Percentiles rank a stretch among this genome's conserved stretches.
Conservation (phyloP, 2,329 filamentous ascomycete genomes). For the Teratosphaeria destructans region DNA sequence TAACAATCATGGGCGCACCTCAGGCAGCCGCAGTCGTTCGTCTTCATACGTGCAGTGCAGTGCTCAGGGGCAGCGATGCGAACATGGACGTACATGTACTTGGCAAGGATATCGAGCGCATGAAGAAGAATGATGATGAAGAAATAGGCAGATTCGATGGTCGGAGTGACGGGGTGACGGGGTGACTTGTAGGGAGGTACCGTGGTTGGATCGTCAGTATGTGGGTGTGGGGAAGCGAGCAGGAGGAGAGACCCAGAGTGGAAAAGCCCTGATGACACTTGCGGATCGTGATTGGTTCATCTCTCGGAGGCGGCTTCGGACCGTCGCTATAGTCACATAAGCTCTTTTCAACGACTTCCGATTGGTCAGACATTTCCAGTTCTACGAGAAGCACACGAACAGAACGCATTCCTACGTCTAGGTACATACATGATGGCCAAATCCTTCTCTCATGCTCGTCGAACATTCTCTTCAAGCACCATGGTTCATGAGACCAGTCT, state of each 20-base stretch:
- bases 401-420: too few species aligned
- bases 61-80: neutral
- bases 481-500: neutral
- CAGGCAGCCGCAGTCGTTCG: neutral
- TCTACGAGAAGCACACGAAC: neutral
- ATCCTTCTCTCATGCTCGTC: too few species aligned
- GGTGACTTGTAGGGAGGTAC: neutral
- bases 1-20: neutral
- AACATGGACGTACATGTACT: neutral
- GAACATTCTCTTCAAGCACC: neutral
- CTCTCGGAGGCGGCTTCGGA: neutral
- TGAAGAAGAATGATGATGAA: neutral
- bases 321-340: neutral
- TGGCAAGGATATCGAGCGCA: neutral
- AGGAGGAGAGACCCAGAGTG: neutral
- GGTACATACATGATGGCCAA: too few species aligned
- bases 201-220: neutral
- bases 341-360: neutral
- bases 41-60: neutral
- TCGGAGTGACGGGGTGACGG: too few species aligned
- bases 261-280: neutral
- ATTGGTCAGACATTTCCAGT: neutral
- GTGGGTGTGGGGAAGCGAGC: neutral
- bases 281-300: neutral
- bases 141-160: neutral